These are phyloP conservation scores for Ochetophila trinervis DNA, from an alignment of 306 rosid genomes.

Conservation along the genomic window DNA sequence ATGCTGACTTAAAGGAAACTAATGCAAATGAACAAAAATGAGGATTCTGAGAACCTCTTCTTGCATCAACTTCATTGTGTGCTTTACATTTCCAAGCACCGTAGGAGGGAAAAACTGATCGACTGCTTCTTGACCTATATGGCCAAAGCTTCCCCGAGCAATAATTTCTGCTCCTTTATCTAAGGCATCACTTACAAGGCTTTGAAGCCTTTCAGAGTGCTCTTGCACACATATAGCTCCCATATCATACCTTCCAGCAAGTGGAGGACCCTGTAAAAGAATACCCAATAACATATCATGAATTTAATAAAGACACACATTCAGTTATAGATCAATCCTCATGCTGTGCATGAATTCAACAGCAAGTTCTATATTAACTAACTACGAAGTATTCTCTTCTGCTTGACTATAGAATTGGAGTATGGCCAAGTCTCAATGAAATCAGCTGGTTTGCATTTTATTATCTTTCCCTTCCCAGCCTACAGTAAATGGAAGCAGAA, in stretches of 20 bases:
- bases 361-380: neutral
- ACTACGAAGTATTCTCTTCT: neutral
- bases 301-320: neutral
- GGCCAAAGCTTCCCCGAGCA: constrained; percentile 89
- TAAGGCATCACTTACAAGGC: constrained; percentile 77
- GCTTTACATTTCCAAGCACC: constrained; percentile 79
- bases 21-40: constrained; percentile 13
- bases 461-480: neutral
- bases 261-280: constrained; percentile 82
- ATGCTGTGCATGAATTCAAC: neutral
- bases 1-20: neutral
- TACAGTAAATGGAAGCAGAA: neutral
- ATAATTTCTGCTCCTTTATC: constrained; percentile 86
- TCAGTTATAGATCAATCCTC: neutral
- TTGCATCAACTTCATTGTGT: constrained; percentile 91
- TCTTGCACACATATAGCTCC: constrained; percentile 93
- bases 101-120: constrained; percentile 92
- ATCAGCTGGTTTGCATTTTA: neutral
- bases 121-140: constrained; percentile 83
- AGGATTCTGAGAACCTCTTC: constrained; percentile 68
- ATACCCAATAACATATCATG: constrained; percentile 16
- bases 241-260: constrained; percentile 83
- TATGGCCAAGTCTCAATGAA: neutral
- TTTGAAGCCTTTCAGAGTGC: constrained; percentile 91
- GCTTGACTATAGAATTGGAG: neutral